Conservation (phyloP, 768 basidiomycete species). For the Lentinus tigrinus region DNA sequence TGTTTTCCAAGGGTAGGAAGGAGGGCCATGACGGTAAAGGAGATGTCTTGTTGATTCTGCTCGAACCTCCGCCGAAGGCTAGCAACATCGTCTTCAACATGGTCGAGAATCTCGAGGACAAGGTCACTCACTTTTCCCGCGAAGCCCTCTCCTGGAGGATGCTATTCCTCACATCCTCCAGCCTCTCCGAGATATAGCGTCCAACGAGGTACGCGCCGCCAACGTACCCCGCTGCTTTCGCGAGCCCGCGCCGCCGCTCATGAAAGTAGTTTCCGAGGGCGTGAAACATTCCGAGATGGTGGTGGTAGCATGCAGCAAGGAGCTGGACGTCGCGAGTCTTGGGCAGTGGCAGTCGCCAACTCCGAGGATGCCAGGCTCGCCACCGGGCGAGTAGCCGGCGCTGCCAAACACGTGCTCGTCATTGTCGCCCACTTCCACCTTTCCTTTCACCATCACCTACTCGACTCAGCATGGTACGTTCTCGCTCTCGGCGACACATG, state of each 20-base stretch:
- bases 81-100: not conserved
- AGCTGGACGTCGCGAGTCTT: constrained; percentile 2
- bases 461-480: constrained; percentile 19
- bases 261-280: constrained; percentile 46
- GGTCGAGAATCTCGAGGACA: not conserved
- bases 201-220: constrained; percentile 66
- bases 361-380: not conserved
- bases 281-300: constrained; percentile 39
- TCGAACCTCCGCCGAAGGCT: constrained; percentile 74
- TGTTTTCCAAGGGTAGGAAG: constrained; percentile 65
- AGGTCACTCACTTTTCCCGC: constrained; percentile 62
- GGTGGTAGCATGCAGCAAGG: constrained; percentile 16
- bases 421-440: constrained; percentile 10
- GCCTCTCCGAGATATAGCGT: constrained; percentile 55
- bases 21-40: constrained; percentile 72
- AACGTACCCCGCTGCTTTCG: constrained; percentile 48
- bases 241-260: constrained; percentile 44
- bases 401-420: constrained; percentile 25
- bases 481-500: not conserved
- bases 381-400: constrained; percentile 14
- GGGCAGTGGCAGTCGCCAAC: not conserved
- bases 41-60: constrained; percentile 73
- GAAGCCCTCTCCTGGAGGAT: constrained; percentile 62
- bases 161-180: constrained; percentile 66
- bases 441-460: constrained; percentile 16